These are phyloP conservation scores for Cicer judaicum DNA, from an alignment of 306 rosid species.

Conservation along the genomic window DNA sequence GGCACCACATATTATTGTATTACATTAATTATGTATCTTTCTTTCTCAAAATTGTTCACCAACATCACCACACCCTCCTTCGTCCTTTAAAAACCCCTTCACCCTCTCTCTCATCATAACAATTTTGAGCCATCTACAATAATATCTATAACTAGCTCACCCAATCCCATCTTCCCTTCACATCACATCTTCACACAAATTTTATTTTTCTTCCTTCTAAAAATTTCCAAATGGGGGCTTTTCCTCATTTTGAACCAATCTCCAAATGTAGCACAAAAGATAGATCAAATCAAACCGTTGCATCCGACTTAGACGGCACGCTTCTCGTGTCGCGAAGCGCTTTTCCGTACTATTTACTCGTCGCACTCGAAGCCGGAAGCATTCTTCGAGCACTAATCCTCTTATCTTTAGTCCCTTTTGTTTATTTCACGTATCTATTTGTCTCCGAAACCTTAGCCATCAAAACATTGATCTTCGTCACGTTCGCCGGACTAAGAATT, in stretches of 20 bases:
- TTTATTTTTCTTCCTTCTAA: neutral
- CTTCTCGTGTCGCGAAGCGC: constrained; percentile 71
- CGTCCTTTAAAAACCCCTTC: constrained; percentile 56
- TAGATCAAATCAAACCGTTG: constrained; percentile 74
- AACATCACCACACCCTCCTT: constrained; percentile 40
- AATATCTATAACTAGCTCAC: constrained; percentile 28
- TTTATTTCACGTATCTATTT: constrained; percentile 65
- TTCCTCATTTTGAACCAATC: constrained; percentile 58
- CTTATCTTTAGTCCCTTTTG: constrained; percentile 61
- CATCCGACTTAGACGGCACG: constrained; percentile 83
- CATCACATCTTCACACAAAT: neutral
- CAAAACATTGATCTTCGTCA: constrained; percentile 62
- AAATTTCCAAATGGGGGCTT: constrained; percentile 54
- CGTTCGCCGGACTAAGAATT: constrained; percentile 67
- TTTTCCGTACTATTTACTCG: constrained; percentile 86
- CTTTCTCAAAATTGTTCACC: constrained; percentile 38
- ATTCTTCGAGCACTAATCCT: constrained; percentile 66
- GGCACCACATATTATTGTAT: constrained; percentile 11
- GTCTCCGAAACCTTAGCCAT: constrained; percentile 65
- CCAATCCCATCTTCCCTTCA: neutral
- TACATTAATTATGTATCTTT: neutral
- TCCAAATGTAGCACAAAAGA: constrained; percentile 66
- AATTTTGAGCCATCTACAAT: neutral
- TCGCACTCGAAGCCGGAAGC: constrained; percentile 86
- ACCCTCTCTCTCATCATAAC: constrained; percentile 44